Conservation (phyloP, 73 alveolate genomes). For the Paramecium sonneborni region DNA sequence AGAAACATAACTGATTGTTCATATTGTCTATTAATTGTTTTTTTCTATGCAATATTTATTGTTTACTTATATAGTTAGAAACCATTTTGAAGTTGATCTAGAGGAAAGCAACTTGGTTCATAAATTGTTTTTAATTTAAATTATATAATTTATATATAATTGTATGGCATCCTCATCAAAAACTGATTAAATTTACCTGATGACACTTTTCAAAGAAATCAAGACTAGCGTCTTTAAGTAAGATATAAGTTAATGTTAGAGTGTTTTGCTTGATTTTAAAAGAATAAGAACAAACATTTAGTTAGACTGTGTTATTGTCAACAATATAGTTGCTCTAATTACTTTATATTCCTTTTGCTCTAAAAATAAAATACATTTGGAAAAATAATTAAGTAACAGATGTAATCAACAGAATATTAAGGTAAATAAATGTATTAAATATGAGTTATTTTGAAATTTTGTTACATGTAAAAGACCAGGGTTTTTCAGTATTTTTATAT, state of each 20-base stretch:
- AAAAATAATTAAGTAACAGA: not conserved
- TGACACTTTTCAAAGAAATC: not conserved
- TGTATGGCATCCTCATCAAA: not conserved
- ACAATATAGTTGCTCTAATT: not conserved
- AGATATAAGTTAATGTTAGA: not conserved
- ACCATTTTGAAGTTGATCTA: not conserved
- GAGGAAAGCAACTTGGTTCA: not conserved
- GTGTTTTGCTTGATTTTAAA: not conserved
- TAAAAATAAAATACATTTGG: not conserved
- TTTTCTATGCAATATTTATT: not conserved
- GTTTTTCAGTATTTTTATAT: not conserved
- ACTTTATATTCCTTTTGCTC: not conserved
- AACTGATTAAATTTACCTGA: not conserved
- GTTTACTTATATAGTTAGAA: too few relatives aligned
- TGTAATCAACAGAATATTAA: not conserved
- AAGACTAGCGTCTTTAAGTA: not conserved
- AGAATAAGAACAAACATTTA: not conserved
- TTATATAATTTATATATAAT: not conserved
- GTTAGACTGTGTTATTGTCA: not conserved
- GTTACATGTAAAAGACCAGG: not conserved
- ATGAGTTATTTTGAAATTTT: not conserved
- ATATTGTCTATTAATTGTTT: not conserved
- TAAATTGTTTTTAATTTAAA: not conserved
- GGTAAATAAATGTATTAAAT: not conserved
- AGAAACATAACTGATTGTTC: constrained; percentile 1